Evolutionary conservation across 176 grass and related monocot species (phyloP), one percentile per base, ranked within the genome.

Genomic region (Oryza punctata): DNA sequence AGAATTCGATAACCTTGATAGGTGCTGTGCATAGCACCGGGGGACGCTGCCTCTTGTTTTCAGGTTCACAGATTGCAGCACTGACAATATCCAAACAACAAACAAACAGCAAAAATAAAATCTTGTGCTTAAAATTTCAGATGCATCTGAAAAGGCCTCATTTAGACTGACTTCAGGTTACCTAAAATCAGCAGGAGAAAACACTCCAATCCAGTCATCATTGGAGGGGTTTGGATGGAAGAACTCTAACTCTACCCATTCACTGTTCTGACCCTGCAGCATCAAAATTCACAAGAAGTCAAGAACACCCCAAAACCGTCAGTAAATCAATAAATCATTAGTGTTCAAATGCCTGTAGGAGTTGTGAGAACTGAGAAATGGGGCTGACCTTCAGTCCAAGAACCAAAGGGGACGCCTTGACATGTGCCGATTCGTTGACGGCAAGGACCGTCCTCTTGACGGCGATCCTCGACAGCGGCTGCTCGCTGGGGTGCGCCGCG

Each of bases 161-260:
- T 18, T 65, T 24, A 26, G 38, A 14, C 9, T 10, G 43, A 80
- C 21, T 69, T 24, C 15, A 30, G 12, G 2, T 67, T 70, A 92
- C 94, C 94, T 97, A 75, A 97, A 97, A 92, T 92, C 67, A 24
- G 92, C 85, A 10, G 94, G 94, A 15, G 94, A 97, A 77, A 94
- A 97, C 1, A 97, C 92, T 7, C 90, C 94, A 60, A 97, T 72
- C 90, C 92, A 97, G 27, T 97, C 94, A 19, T 81, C 79, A 12
- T 32, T 24, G 5, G 92, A 87, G 49, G 94, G 90, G 86, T 85
- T 84, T 5, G 84, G 84, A 80, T 94, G 84, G 57, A 69, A 80
- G 73, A 91, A 97, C 84, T 92, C 84, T 49, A 97, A 23, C 33
- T 91, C 88, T 21, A 97, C 94, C 92, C 88, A 94, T 43, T 91